phyloP scores from a whole-genome alignment of 2,329 filamentous ascomycete species.

The Cordyceps pruinosa region DNA sequence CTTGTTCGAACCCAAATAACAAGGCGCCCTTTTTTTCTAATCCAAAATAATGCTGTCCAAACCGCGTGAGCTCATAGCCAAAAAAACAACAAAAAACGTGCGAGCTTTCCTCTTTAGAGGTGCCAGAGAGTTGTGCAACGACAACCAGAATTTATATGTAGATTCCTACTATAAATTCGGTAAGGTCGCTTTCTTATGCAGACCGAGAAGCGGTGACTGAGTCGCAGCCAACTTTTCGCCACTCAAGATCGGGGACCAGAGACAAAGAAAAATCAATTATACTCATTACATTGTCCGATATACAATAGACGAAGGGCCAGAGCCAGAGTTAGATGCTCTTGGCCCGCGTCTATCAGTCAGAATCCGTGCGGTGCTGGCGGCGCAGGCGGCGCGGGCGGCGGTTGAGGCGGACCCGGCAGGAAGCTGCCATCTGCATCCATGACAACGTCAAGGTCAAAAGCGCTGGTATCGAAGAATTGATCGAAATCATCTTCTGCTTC shows the following conservation, averaged over 20 bases:
- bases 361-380: not conserved
- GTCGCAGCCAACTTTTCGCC: no score
- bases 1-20: not conserved
- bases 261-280: not conserved
- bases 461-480: not conserved
- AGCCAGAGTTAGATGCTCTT: no score
- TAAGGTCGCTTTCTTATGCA: no score
- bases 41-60: not conserved
- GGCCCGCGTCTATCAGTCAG: no score
- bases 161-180: no score
- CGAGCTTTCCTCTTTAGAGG: no score
- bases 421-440: not conserved
- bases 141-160: no score
- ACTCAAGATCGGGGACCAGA: not conserved
- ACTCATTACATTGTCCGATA: not conserved
- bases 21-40: conserved; percentile 7
- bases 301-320: no score
- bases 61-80: not conserved
- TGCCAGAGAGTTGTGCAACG: no score
- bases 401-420: not conserved
- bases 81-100: no score
- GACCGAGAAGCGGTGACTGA: no score
- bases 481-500: not conserved
- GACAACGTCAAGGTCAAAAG: not conserved
- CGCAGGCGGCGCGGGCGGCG: not conserved